phyloP scores from a whole-genome alignment of 1,284 basidiomycete genomes.

The Leucocoprinus gongylophorus region DNA sequence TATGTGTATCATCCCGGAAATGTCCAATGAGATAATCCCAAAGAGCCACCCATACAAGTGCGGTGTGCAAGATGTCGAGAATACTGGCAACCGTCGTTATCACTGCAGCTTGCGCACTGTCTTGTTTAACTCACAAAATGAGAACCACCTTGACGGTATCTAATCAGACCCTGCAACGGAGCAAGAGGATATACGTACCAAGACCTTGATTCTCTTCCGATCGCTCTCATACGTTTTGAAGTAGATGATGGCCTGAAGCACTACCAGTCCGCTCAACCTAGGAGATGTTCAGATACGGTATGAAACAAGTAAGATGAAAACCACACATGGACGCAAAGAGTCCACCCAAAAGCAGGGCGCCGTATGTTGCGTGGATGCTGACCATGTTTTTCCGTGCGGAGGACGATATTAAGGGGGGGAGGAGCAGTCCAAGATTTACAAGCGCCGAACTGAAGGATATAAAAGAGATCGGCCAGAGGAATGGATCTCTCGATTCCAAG shows the following conservation, averaged over 20 bases:
- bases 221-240: constrained; percentile 31
- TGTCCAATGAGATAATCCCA: constrained; percentile 30
- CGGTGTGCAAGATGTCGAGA: constrained; percentile 29
- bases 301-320: neutral
- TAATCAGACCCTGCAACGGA: neutral
- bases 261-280: constrained; percentile 31
- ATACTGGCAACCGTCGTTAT: constrained; percentile 18
- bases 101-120: neutral
- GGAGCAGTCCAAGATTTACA: neutral
- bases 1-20: constrained; percentile 20
- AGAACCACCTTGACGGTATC: constrained; percentile 12
- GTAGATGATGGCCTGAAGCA: constrained; percentile 30
- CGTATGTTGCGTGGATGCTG: constrained; percentile 26
- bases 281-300: neutral
- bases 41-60: constrained; percentile 27
- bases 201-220: constrained; percentile 18
- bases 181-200: constrained; percentile 20
- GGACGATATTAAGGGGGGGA: neutral
- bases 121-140: constrained; percentile 14
- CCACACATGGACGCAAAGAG: constrained; percentile 27
- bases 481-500: too few species aligned
- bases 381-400: constrained; percentile 4
- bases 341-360: constrained; percentile 30
- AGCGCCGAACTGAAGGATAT: too few species aligned
- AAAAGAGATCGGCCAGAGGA: too few species aligned